Base-by-base conservation (phyloP, 108 stramenopile species). In the Skeletonema tropicum region DNA sequence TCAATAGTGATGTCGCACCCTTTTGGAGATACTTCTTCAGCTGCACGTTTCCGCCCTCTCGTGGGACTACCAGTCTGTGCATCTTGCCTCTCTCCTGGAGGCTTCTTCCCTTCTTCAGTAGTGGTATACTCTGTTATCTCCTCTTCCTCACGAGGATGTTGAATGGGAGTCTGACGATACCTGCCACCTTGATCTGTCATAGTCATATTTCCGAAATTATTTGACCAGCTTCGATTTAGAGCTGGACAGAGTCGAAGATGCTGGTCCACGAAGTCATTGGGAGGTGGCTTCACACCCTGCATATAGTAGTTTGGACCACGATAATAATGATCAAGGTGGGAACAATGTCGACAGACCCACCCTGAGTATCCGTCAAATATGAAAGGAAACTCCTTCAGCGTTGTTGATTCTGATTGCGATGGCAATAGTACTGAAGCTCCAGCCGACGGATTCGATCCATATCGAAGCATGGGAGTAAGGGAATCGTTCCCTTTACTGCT, bases 331-430 rank as follows among this genome's bases (percentile, higher is more conserved):
- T 66, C 63, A 8, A 82, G 39, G 61, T 82, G 81, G 1, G 31
- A 59, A 45, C 81, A 82, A 23, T 82, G 81, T 26, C 70, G 75
- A 68, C 81, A 82, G 3, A 82, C 60, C 81, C 81, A 82, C 5
- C 74, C 75, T 48, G 74, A 66, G 64, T 76, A 76, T 15, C 81
- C 81, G 25, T 82, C 81, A 29, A 63, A 82, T 71, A 62, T 67
- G 46, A 82, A 82, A 8, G 81, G 81, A 46, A 82, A 82, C 33
- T 82, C 75, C 2, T 62, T 63, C 21, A 82, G 61, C 2, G 23
- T 17, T 25, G 52, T n/a, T 45, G 42, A n/a, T 45, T n/a, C 42
- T 3, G 11, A 15, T n/a, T 41, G 39, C 39, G 39, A 13, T 41
- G 39, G 13, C 12, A 5, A n/a, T 45, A 0, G 42, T n/a, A 45